phyloP scores from a whole-genome alignment of 257 asterid species.

The Verbascum thapsus region DNA sequence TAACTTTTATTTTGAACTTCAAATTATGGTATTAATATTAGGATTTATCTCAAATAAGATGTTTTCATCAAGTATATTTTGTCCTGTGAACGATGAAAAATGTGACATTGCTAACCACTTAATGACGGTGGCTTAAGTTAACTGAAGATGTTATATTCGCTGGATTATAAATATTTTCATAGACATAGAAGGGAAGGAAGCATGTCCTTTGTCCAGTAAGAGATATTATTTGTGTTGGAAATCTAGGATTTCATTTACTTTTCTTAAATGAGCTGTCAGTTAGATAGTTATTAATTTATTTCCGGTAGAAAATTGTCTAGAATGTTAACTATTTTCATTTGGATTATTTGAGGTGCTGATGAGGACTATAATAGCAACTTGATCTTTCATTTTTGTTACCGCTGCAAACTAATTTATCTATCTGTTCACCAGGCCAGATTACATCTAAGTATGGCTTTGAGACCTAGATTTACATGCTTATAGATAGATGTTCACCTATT shows the following conservation, averaged over 20 bases:
- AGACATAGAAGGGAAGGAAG: background rate
- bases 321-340: slow-evolving; percentile 13
- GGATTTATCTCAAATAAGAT: background rate
- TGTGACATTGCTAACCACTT: background rate
- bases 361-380: slow-evolving; percentile 1
- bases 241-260: background rate
- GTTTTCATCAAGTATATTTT: slow-evolving; percentile 2
- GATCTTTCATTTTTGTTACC: slow-evolving; percentile 23
- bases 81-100: slow-evolving; percentile 4
- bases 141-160: background rate
- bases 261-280: background rate
- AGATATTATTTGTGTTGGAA: background rate
- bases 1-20: background rate
- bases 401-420: slow-evolving; percentile 12
- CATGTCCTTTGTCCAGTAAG: slow-evolving; percentile 17
- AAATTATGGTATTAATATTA: background rate
- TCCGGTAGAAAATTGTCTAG: slow-evolving; percentile 5
- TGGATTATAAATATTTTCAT: slow-evolving; percentile 5
- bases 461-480: slow-evolving; percentile 26
- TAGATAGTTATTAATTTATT: background rate
- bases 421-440: slow-evolving; percentile 10
- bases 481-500: slow-evolving; percentile 20
- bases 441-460: background rate
- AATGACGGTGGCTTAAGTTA: background rate
- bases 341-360: slow-evolving; percentile 24